A percentile compares a stretch with the other conserved stretches of the same genome.
phyloP scores from a whole-genome alignment of 1,284 basidiomycete species.

The Heterobasidion annosum region DNA sequence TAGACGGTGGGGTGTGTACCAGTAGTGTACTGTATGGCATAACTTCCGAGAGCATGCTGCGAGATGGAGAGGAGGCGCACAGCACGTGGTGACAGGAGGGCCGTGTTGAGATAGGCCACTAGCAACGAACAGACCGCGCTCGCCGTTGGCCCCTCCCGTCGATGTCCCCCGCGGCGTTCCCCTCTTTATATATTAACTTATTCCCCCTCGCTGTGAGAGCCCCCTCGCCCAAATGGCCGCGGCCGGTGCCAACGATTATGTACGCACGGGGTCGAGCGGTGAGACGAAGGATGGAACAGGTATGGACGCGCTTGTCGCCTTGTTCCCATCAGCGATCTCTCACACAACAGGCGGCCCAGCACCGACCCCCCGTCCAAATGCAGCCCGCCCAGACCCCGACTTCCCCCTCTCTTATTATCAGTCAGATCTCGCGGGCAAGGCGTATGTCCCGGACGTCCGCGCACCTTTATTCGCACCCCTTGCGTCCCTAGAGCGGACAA shows the following conservation, averaged over 20 bases:
- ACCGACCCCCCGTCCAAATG: constrained; percentile 5
- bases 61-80: neutral
- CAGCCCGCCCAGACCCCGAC: constrained; percentile 18
- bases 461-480: neutral
- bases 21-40: neutral
- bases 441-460: constrained; percentile 13
- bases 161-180: too few species aligned
- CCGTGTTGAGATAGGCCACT: too few species aligned
- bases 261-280: too few species aligned
- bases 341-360: neutral
- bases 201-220: neutral
- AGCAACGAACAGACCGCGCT: neutral
- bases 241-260: neutral
- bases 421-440: constrained; percentile 16
- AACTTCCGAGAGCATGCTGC: neutral
- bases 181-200: neutral
- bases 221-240: neutral
- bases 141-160: too few species aligned
- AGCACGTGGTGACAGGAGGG: neutral
- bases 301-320: neutral
- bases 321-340: neutral
- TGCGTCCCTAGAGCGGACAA: neutral
- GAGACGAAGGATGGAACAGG: neutral
- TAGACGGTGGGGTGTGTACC: neutral
- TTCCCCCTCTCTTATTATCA: constrained; percentile 28